Conservation (phyloP, 169 alveolate genomes). For the Plasmodium adleri region DNA sequence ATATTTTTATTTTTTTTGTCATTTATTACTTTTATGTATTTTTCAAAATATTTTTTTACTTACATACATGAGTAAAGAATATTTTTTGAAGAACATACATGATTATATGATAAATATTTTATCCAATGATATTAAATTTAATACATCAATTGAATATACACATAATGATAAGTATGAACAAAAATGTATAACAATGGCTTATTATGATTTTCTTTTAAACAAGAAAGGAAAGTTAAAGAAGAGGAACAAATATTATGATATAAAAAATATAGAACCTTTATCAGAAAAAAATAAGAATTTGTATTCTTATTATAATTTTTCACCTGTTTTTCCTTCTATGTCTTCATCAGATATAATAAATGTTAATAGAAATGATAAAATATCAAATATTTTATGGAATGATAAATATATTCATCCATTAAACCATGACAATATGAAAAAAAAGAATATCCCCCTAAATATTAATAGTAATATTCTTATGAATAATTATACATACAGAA, state of each 20-base stretch:
- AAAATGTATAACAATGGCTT: conserved; percentile 25
- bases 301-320: no score
- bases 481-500: background rate
- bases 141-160: conserved; percentile 10
- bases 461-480: background rate
- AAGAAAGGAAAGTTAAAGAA: conserved; percentile 14
- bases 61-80: conserved; percentile 12
- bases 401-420: no score
- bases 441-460: no score
- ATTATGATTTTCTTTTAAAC: conserved; percentile 15
- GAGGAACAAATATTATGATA: background rate
- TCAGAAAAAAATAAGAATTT: background rate
- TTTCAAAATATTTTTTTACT: conserved; percentile 6
- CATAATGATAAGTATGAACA: conserved; percentile 42
- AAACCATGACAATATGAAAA: no score
- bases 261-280: background rate
- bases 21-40: conserved; percentile 6
- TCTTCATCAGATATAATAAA: no score
- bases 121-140: conserved; percentile 5
- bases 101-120: conserved; percentile 14
- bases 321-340: no score
- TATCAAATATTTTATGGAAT: no score
- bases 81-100: conserved; percentile 3
- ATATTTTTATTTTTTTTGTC: conserved; percentile 2
- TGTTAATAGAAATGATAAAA: no score